A percentile compares a stretch with the other conserved stretches of the same genome.
Evolutionary conservation across 2,329 filamentous ascomycete species (phyloP).

Genomic region (Pseudocercospora cruenta): DNA sequence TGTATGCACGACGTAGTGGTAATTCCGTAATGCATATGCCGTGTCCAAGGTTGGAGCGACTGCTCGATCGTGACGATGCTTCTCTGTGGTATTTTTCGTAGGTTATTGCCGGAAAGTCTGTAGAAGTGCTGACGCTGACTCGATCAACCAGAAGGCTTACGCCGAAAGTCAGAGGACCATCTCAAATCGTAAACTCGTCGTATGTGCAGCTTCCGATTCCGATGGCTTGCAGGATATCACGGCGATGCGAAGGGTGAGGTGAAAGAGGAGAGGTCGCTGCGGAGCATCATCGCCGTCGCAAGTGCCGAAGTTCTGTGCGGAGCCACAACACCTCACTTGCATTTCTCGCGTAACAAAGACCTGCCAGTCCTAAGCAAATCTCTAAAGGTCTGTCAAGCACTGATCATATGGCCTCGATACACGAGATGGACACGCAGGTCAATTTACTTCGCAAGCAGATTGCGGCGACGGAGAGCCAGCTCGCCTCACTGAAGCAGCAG

Average conservation of each 20-base stretch:
- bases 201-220: not conserved
- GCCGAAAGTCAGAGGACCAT: too few relatives aligned
- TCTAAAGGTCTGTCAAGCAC: not conserved
- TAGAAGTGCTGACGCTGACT: too few relatives aligned
- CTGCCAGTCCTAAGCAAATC: not conserved
- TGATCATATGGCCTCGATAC: constrained; percentile 19
- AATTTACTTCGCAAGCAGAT: constrained; percentile 49
- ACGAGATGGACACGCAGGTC: constrained; percentile 35
- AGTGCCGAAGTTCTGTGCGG: not conserved
- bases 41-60: not conserved
- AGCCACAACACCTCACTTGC: not conserved
- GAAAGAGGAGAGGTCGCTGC: too few relatives aligned
- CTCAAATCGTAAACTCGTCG: too few relatives aligned
- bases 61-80: not conserved
- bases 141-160: too few relatives aligned
- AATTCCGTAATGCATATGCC: constrained; percentile 1
- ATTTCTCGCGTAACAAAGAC: not conserved
- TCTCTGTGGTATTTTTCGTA: not conserved
- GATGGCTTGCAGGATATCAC: not conserved
- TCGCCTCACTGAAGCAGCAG: constrained; percentile 46
- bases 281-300: not conserved
- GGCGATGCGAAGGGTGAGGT: not conserved
- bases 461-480: constrained; percentile 46
- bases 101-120: too few relatives aligned
- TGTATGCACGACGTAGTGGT: constrained; percentile 1